Conservation (phyloP, 192 early-diverging fungal genomes). For the Pilobolus umbonatus region DNA sequence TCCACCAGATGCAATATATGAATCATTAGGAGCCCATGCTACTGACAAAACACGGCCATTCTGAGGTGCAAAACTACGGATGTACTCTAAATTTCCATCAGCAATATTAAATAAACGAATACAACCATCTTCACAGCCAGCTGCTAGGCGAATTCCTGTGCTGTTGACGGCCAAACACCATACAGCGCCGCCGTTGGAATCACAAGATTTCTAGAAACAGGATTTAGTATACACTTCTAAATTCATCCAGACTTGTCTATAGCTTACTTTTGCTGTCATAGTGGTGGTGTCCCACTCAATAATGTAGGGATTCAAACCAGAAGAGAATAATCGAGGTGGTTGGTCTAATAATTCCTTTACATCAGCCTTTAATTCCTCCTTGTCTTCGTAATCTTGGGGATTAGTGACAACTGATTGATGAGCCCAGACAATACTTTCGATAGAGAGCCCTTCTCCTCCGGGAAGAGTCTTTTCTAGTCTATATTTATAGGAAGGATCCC, state of each 20-base stretch:
- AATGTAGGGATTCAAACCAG: constrained; percentile 79
- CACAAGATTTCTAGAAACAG: constrained; percentile 45
- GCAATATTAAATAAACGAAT: constrained; percentile 85
- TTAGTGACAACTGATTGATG: constrained; percentile 67
- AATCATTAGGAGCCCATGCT: constrained; percentile 74
- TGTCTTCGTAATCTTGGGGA: constrained; percentile 62
- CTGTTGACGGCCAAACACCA: constrained; percentile 90
- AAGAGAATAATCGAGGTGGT: constrained; percentile 79
- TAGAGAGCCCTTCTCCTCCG: constrained; percentile 62
- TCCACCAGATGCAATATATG: constrained; percentile 73
- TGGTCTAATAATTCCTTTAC: constrained; percentile 42
- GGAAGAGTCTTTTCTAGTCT: constrained; percentile 85
- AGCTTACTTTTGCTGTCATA: constrained; percentile 55
- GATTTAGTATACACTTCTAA: not conserved
- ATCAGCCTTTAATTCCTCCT: constrained; percentile 53
- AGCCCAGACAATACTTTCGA: constrained; percentile 82
- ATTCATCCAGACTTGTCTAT: not conserved
- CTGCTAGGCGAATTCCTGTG: constrained; percentile 69
- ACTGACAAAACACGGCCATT: constrained; percentile 77
- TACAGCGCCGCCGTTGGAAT: constrained; percentile 86
- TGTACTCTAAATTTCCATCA: constrained; percentile 61
- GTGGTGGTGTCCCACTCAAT: constrained; percentile 80
- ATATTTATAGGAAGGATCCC: constrained; percentile 68
- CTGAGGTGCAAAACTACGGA: constrained; percentile 64
- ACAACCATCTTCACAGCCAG: constrained; percentile 91